Base-by-base conservation (phyloP, 2,329 filamentous ascomycete genomes). In the Amesomyces nigricolor region DNA sequence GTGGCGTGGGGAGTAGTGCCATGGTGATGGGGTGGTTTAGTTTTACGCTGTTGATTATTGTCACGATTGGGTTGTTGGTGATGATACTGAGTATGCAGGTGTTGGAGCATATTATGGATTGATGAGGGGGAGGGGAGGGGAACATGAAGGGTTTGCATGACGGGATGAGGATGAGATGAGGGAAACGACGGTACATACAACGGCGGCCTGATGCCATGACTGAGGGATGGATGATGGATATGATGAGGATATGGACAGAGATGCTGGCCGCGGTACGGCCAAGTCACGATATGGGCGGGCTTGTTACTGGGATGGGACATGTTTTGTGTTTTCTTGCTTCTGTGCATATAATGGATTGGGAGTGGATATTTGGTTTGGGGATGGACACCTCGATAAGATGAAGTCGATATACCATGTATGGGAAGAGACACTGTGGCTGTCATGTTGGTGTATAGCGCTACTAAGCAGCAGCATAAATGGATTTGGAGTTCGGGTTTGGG, bases 11-110 rank as follows among this genome's bases (percentile, higher is more conserved):
- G n/a, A 91, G 89, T 47, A 89, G 87, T 39, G 92, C 94, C 54
- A 97, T 99, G 89, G 89, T 96, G 16, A 79, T 99, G 67, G 94
- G 94, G 57, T 99, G 94, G 94, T 97, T 99, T 73, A 89, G 89
- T 42, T 97, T 99, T 68, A 87, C 89, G 19, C 72, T 97, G 51
- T 79, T 99, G 62, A 95, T 99, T 65, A 87, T 97, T 59, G 92
- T 97, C 51, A 97, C 92, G 47, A 94, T 97, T 67, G 94, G 92
- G 54, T 73, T 97, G 71, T 76, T 99, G 60, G 88, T 96, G 67
- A 97, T 97, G 91, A 96, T 96, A 66, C 75, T 97, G 70, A 96
- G 91, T 74, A 94, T 96, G 68, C 82, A 86, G 63, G 79, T 96
- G 54, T 75, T 96, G 62, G 80, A 83, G 64, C 80, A 87, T 65